Evolutionary conservation across 768 basidiomycete species (phyloP), one percentile per base, ranked within the genome.

Genomic region (Amylocystis lapponica): DNA sequence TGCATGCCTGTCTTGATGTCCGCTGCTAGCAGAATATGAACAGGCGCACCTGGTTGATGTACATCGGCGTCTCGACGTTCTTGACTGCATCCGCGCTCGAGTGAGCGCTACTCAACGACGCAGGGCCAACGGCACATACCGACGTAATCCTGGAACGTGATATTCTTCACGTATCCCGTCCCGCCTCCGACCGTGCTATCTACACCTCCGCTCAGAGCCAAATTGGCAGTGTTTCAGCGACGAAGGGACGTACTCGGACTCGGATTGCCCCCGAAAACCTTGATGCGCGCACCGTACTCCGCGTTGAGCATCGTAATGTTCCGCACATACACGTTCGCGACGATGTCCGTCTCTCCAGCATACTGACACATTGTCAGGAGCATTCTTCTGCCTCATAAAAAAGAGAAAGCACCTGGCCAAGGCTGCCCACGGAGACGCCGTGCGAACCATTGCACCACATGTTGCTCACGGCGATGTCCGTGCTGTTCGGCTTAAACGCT

Each of bases 221-320:
- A 27, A 17, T 27, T 14, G 29, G 17, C 11, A 46, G 2, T 26
- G 19, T 20, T n/a, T 25, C 10, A 19, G 20, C n/a, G 4, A 8
- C 6, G 3, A 13, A 16, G 23, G 20, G 16, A 49, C 53, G 41
- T 61, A 45, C 64, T 53, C 2, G 70, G 59, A 40, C 62, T 55
- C 5, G 71, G 67, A 21, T 63, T 65, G 0, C 71, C 74, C 4
- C 69, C 70, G 46, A 73, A 76, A 4, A 69, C 69, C 55, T 76
- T 76, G 62, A 75, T 74, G n/a, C 71, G 66, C 0, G 71, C 72
- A 2, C 72, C 74, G 45, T 75, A 72, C 49, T 71, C 58, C 3
- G 70, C 68, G 34, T 74, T 69, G 20, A 62, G 49, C 68, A 74
- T 72, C 19, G 62, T 60, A 27, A 75, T 57, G 43, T 74, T 68